These are phyloP conservation scores for Colletotrichum euphorbiae DNA, from an alignment of 2,329 filamentous ascomycete species.

Conservation along the genomic window DNA sequence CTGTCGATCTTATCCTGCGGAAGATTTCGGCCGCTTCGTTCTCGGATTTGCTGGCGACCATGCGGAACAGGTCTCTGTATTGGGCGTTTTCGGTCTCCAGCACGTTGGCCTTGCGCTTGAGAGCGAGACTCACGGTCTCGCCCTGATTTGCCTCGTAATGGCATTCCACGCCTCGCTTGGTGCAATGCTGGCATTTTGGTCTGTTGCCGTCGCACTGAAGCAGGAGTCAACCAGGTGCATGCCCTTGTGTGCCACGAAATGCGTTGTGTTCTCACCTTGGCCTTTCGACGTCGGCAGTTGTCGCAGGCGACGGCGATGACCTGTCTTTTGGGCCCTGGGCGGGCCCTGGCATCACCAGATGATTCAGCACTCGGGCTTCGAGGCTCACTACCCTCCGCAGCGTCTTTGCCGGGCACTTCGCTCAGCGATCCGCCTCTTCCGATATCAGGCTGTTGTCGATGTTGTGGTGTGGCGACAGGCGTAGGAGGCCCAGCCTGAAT, in stretches of 20 bases:
- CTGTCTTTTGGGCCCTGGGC: constrained; percentile 27
- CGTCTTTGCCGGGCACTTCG: not conserved
- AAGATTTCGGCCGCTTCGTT: constrained; percentile 42
- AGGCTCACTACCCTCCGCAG: not conserved
- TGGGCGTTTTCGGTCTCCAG: constrained; percentile 39
- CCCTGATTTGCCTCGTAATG: constrained; percentile 38
- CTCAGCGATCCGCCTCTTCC: not conserved
- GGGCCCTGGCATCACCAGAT: constrained; percentile 22
- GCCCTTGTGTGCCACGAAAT: too few species aligned
- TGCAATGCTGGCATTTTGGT: constrained; percentile 37
- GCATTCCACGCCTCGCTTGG: constrained; percentile 31
- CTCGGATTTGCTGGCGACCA: constrained; percentile 39
- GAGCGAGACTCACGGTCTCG: constrained; percentile 38
- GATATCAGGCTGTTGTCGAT: not conserved
- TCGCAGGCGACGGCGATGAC: constrained; percentile 38
- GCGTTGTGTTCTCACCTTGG: constrained; percentile 27
- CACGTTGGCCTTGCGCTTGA: constrained; percentile 40
- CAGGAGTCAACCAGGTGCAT: not conserved
- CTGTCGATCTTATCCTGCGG: constrained; percentile 37
- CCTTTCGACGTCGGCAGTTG: constrained; percentile 34
- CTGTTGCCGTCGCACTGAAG: constrained; percentile 34
- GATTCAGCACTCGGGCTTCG: constrained; percentile 33
- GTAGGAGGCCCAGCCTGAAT: not conserved
- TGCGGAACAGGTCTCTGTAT: constrained; percentile 40
- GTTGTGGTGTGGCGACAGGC: not conserved